phyloP scores from a whole-genome alignment of 805 yeast species.

The Spathaspora sp. region DNA sequence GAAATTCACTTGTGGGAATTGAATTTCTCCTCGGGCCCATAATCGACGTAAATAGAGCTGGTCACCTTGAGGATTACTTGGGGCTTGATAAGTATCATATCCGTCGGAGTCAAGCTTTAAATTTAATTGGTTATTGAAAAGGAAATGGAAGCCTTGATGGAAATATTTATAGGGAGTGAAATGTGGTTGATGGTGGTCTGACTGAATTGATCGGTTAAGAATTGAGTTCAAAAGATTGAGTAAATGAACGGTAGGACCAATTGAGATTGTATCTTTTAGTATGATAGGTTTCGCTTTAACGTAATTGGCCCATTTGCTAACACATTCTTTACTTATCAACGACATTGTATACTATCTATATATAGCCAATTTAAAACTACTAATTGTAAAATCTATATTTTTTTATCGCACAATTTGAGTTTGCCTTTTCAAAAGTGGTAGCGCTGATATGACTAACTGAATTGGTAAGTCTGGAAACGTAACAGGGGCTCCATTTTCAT shows the following conservation, averaged over 20 bases:
- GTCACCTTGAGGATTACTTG: conserved; percentile 24
- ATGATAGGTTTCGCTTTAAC: conserved; percentile 16
- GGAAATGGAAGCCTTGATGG: conserved; percentile 55
- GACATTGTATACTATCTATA: background rate
- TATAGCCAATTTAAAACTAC: background rate
- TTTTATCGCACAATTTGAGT: background rate
- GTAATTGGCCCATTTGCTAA: conserved; percentile 16
- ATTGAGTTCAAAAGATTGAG: conserved; percentile 11
- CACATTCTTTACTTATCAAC: background rate
- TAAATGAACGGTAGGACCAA: conserved; percentile 18
- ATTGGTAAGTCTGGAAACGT: too few species aligned
- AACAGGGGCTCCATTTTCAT: too few species aligned
- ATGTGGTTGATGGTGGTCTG: background rate
- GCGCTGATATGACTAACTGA: too few species aligned
- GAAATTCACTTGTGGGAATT: conserved; percentile 19
- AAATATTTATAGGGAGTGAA: background rate
- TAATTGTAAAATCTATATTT: too few species aligned
- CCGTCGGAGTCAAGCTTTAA: conserved; percentile 62
- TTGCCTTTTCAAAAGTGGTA: background rate
- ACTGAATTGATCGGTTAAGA: conserved; percentile 1
- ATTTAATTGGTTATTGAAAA: conserved; percentile 62
- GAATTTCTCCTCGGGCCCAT: conserved; percentile 75
- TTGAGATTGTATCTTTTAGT: conserved; percentile 17
- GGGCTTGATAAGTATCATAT: conserved; percentile 76
- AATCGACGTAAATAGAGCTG: conserved; percentile 54